Percentiles rank a stretch among this genome's conserved stretches.
Evolutionary conservation across 75 land plant species (phyloP).

Genomic region (Pinus tabuliformis): DNA sequence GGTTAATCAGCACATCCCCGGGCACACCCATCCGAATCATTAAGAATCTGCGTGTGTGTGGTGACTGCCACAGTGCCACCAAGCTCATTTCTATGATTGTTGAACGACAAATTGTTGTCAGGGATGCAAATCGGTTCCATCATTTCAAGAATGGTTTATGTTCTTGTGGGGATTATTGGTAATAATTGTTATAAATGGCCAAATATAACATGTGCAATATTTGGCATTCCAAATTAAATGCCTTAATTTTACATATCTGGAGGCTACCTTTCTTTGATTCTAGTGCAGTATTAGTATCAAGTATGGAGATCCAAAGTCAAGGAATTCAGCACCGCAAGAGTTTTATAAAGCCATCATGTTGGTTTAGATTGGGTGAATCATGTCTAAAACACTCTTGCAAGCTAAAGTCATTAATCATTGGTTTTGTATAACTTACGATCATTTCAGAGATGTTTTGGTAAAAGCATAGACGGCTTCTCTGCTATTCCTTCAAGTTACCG

Average conservation of each 20-base stretch:
- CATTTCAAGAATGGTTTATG: conserved; percentile 1
- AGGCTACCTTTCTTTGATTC: neutral
- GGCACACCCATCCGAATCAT: neutral
- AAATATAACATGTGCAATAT: neutral
- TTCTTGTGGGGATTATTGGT: conserved; percentile 2
- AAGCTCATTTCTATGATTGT: neutral
- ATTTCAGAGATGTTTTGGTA: neutral
- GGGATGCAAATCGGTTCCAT: neutral
- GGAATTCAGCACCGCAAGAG: neutral
- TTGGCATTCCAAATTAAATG: conserved; percentile 1
- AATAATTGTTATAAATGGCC: neutral
- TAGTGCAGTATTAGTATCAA: neutral
- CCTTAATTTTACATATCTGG: neutral
- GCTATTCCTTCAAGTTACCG: neutral
- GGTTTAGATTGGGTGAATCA: neutral
- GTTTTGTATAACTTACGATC: neutral
- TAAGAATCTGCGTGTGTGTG: neutral
- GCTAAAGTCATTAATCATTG: neutral
- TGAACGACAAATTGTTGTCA: neutral
- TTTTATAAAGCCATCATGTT: neutral
- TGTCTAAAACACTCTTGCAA: neutral
- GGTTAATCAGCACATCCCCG: neutral
- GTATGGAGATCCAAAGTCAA: neutral
- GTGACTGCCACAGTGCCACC: neutral
- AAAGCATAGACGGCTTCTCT: neutral